Evolutionary conservation across 495 filamentous ascomycete genomes (phyloP).

Genomic region (Trichoderma reesei): DNA sequence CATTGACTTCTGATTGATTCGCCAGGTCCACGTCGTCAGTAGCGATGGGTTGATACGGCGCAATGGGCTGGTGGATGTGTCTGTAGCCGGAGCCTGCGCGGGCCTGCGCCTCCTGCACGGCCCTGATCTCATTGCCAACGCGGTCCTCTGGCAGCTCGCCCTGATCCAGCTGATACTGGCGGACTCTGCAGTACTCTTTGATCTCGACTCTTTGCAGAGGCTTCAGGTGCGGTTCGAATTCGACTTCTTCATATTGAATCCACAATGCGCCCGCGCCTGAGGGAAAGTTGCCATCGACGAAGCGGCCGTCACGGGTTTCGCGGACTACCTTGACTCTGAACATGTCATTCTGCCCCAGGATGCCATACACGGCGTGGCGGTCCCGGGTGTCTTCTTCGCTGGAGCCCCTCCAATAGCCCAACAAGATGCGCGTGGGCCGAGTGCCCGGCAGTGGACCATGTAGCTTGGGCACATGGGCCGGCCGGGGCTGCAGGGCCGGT

Average conservation of each 20-base stretch:
- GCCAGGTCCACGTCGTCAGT: slow-evolving; percentile 11
- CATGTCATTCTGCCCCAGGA: slow-evolving; percentile 43
- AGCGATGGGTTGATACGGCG: not conserved
- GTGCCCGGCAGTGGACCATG: slow-evolving; percentile 22
- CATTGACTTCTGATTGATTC: slow-evolving; percentile 11
- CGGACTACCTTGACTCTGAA: slow-evolving; percentile 43
- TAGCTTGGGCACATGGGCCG: slow-evolving; percentile 15
- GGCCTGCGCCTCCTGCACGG: slow-evolving; percentile 36
- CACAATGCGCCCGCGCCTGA: slow-evolving; percentile 41
- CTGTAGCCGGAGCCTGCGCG: slow-evolving; percentile 17
- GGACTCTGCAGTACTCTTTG: slow-evolving; percentile 45
- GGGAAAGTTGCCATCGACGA: slow-evolving; percentile 40
- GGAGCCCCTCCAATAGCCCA: slow-evolving; percentile 42
- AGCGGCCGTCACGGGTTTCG: slow-evolving; percentile 39
- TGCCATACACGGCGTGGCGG: slow-evolving; percentile 43
- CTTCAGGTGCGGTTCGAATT: slow-evolving; percentile 37
- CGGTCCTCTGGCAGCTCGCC: slow-evolving; percentile 35
- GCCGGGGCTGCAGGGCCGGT: slow-evolving; percentile 12
- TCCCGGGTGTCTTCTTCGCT: slow-evolving; percentile 25
- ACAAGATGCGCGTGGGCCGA: slow-evolving; percentile 36
- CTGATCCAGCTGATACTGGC: slow-evolving; percentile 37
- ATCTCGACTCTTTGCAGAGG: slow-evolving; percentile 35
- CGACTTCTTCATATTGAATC: slow-evolving; percentile 46
- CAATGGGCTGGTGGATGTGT: slow-evolving; percentile 1
- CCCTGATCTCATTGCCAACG: slow-evolving; percentile 36